These are phyloP conservation scores for Cutaneotrichosporon mucoides DNA, from an alignment of 1,284 basidiomycete genomes.

Conservation along the genomic window DNA sequence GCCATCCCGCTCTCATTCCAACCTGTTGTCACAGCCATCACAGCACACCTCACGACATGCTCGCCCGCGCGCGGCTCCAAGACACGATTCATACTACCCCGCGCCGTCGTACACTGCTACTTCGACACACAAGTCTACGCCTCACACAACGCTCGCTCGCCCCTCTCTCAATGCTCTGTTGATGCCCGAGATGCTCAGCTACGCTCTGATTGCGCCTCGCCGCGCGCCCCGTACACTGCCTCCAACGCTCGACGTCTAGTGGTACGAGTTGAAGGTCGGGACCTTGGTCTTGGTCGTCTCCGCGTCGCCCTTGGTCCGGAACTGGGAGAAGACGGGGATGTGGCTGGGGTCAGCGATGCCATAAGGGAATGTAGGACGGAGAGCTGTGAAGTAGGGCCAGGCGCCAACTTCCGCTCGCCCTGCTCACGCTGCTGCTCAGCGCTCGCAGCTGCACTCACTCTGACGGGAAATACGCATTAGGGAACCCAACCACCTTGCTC, in stretches of 20 bases:
- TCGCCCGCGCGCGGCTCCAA: not conserved
- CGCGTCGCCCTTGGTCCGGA: constrained; percentile 42
- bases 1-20: no score
- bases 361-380: no score
- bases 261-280: constrained; percentile 16
- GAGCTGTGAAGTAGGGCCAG: no score
- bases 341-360: constrained; percentile 37
- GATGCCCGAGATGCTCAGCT: constrained; percentile 2
- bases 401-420: no score
- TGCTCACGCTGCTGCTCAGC: no score
- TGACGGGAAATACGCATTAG: constrained; percentile 91
- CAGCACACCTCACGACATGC: no score
- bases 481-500: constrained; percentile 91
- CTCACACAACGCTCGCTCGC: constrained; percentile 7
- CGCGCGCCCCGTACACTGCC: not conserved
- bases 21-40: no score
- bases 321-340: constrained; percentile 50
- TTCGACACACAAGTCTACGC: constrained; percentile 21
- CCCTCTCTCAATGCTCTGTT: not conserved
- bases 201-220: not conserved
- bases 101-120: constrained; percentile 16
- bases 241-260: constrained; percentile 4
- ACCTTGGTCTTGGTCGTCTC: constrained; percentile 54
- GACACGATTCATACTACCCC: constrained; percentile 21
- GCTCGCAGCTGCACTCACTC: constrained; percentile 61